Evolutionary conservation across 2,329 filamentous ascomycete genomes (phyloP).

Genomic region (Metarhizium humberi): DNA sequence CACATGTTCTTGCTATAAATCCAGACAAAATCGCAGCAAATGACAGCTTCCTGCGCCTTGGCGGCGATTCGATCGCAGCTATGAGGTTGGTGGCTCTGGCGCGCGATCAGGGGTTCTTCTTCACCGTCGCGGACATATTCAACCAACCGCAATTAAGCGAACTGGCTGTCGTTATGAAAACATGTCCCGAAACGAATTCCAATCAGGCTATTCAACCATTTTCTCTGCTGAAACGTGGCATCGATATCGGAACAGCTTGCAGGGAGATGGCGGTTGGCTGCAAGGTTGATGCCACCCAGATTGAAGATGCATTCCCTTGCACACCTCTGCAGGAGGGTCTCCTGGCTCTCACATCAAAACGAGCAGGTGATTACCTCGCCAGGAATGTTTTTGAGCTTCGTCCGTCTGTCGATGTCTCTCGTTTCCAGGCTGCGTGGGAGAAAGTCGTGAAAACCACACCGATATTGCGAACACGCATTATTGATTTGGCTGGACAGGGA

Average conservation of each 20-base stretch:
- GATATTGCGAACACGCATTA: slow-evolving; percentile 1
- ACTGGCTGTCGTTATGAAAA: no score
- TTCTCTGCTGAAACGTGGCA: not conserved
- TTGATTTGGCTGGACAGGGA: not conserved
- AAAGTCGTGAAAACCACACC: not conserved
- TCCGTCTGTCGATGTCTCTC: not conserved
- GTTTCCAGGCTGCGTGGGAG: not conserved
- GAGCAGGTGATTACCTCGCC: not conserved
- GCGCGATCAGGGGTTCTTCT: no score
- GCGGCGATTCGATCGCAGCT: no score
- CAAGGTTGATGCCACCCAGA: not conserved
- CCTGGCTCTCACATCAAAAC: not conserved
- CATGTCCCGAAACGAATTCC: no score
- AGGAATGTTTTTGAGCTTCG: not conserved
- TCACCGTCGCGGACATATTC: no score
- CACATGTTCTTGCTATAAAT: no score
- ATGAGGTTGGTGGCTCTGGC: no score
- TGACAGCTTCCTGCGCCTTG: no score
- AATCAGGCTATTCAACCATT: no score
- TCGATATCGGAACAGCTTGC: not conserved
- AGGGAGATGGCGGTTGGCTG: not conserved
- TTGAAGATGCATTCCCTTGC: slow-evolving; percentile 1
- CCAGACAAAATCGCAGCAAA: no score
- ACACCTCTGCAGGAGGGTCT: slow-evolving; percentile 1
- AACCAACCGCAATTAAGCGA: no score